Evolutionary conservation across 345 rosid species (phyloP).

Genomic region (Erodium maritimum): DNA sequence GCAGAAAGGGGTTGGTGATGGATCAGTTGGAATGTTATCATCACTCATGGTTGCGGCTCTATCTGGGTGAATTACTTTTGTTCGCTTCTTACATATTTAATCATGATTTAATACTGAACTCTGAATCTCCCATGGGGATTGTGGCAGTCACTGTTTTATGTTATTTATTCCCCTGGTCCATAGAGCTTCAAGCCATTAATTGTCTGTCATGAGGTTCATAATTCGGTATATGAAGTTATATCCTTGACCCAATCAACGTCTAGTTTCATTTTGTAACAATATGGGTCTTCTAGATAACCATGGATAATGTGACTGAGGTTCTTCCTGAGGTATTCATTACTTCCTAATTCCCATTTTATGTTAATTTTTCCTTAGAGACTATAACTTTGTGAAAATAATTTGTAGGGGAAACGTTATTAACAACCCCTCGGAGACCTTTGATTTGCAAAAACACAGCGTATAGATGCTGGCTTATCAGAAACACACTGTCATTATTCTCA

Average conservation of each 20-base stretch:
- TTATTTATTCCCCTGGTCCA: background rate
- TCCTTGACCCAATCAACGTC: background rate
- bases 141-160: background rate
- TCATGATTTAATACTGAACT: background rate
- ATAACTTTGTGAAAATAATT: no score
- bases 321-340: background rate
- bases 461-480: no score
- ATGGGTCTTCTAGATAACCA: background rate
- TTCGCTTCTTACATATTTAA: constrained; percentile 4
- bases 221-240: background rate
- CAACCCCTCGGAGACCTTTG: no score
- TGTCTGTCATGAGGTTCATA: background rate
- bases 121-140: background rate
- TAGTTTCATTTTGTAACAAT: background rate
- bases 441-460: no score
- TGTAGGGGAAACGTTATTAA: no score
- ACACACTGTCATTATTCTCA: no score
- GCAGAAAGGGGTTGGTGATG: constrained; percentile 75
- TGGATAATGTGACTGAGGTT: background rate
- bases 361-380: background rate
- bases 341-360: background rate
- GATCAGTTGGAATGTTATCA: constrained; percentile 89
- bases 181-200: background rate
- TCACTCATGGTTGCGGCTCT: constrained; percentile 91
- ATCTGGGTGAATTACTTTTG: constrained; percentile 52